Conservation (phyloP, 2,329 filamentous ascomycete species). For the Ampelomyces quisqualis region DNA sequence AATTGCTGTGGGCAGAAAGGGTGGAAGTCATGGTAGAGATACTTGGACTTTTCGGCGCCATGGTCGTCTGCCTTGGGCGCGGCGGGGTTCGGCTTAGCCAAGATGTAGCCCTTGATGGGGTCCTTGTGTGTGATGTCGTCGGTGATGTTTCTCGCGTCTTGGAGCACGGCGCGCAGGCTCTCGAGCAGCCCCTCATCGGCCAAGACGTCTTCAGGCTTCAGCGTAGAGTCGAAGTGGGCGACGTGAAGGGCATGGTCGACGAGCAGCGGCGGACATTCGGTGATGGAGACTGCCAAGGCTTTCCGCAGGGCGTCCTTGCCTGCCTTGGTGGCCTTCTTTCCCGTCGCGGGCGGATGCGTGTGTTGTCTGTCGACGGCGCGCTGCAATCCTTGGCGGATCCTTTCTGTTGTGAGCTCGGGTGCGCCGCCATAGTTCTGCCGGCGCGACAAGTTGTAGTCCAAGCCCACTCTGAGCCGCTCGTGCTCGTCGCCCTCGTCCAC, state of each 20-base stretch:
- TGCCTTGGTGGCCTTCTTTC: constrained; percentile 72
- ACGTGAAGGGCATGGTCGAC: constrained; percentile 80
- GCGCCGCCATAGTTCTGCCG: constrained; percentile 80
- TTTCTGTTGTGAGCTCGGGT: constrained; percentile 71
- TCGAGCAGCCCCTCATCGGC: constrained; percentile 65
- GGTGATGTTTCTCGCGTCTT: constrained; percentile 69
- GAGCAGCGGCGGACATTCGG: constrained; percentile 83
- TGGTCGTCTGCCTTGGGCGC: constrained; percentile 42
- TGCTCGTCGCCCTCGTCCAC: constrained; percentile 81
- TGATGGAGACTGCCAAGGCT: constrained; percentile 78
- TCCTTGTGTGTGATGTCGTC: constrained; percentile 66
- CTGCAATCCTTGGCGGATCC: constrained; percentile 68
- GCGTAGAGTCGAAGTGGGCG: constrained; percentile 66
- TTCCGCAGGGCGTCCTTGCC: constrained; percentile 74
- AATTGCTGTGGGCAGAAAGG: constrained; percentile 86
- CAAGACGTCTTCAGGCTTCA: constrained; percentile 69
- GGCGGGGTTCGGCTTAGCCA: constrained; percentile 62
- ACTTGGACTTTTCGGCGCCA: constrained; percentile 45
- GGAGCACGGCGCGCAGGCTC: constrained; percentile 66
- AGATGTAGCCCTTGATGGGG: constrained; percentile 78
- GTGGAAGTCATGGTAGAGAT: constrained; percentile 93
- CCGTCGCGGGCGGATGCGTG: constrained; percentile 49
- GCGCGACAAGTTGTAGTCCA: constrained; percentile 76
- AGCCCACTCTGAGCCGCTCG: constrained; percentile 74
- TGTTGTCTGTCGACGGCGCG: constrained; percentile 63